Evolutionary conservation across 148 eudicot species (phyloP).

Genomic region (Chenopodium suecicum): DNA sequence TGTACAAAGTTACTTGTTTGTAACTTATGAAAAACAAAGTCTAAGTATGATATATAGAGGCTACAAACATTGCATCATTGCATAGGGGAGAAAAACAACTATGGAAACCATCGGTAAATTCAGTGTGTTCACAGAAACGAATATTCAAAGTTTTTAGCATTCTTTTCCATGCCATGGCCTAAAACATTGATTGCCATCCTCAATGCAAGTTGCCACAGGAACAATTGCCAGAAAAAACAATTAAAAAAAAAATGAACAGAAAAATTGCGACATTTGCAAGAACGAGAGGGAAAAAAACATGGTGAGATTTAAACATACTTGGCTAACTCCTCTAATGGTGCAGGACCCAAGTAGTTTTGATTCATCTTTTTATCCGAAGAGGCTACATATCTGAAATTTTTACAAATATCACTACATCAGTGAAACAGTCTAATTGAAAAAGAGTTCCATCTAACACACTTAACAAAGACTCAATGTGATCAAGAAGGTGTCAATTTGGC

Average conservation of each 20-base stretch:
- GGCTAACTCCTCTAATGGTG: constrained; percentile 75
- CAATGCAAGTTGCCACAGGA: neutral
- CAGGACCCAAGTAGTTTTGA: constrained; percentile 85
- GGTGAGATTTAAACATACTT: constrained; percentile 37
- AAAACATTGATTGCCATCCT: neutral
- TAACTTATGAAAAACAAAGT: neutral
- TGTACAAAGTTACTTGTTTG: neutral
- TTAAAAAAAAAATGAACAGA: neutral
- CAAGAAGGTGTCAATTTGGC: neutral
- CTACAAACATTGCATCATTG: neutral
- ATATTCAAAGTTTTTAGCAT: neutral
- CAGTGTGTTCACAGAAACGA: neutral
- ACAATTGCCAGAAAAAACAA: neutral
- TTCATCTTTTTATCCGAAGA: constrained; percentile 70
- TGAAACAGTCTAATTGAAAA: constrained; percentile 3
- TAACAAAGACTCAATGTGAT: neutral
- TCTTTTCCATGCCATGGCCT: neutral
- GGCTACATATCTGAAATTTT: constrained; percentile 63
- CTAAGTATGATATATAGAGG: neutral
- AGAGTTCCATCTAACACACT: neutral
- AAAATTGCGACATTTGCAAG: neutral
- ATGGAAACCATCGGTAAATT: neutral
- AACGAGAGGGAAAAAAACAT: neutral
- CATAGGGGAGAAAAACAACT: neutral
- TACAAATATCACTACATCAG: neutral